phyloP scores from a whole-genome alignment of 176 grass and related monocot species.

The Triticum monococcum region DNA sequence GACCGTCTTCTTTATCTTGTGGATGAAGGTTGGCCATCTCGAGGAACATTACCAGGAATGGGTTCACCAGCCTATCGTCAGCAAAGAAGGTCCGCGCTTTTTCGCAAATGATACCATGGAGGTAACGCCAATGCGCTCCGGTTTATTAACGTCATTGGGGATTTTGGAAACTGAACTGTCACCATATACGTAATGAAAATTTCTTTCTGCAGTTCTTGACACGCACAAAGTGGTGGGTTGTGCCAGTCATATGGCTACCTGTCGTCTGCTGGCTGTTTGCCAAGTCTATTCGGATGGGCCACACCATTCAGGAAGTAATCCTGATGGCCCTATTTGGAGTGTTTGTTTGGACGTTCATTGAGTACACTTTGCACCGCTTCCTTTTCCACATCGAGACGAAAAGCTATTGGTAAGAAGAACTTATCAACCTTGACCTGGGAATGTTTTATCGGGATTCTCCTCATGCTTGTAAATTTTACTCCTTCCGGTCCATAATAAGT shows the following conservation, averaged over 20 bases:
- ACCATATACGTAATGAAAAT: neutral
- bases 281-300: constrained; percentile 63
- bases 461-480: neutral
- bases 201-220: constrained; percentile 68
- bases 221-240: constrained; percentile 78
- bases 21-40: constrained; percentile 81
- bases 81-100: constrained; percentile 85
- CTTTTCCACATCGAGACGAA: constrained; percentile 90
- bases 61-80: constrained; percentile 92
- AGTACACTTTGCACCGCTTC: constrained; percentile 88
- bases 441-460: neutral
- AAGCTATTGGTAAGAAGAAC: constrained; percentile 58
- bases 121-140: constrained; percentile 41
- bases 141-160: neutral
- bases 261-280: constrained; percentile 60
- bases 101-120: constrained; percentile 72
- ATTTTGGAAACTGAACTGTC: neutral
- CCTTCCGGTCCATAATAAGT: too few relatives aligned
- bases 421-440: neutral
- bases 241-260: constrained; percentile 91
- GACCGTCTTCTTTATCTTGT: neutral
- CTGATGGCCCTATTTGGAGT: constrained; percentile 55
- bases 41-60: constrained; percentile 87
- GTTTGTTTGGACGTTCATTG: constrained; percentile 86
- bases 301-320: constrained; percentile 47